Evolutionary conservation across 345 rosid species (phyloP), one percentile per base, ranked within the genome.

Genomic region (Nasturtium officinale): DNA sequence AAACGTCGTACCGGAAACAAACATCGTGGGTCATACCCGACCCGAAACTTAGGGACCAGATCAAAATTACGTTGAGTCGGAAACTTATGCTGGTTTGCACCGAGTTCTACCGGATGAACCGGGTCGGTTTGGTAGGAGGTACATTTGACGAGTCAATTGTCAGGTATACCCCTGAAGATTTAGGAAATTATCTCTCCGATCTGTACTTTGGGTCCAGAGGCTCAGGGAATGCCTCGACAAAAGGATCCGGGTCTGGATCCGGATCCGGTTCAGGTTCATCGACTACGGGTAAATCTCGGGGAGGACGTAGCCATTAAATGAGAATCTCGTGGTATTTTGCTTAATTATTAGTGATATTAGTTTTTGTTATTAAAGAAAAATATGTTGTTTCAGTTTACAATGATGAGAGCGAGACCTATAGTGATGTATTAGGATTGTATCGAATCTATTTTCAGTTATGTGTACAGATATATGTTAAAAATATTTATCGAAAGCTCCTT

Each of bases 91-190:
- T 77, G 78, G 67, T 38, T 15, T 95, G 89, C 68, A 56, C 74
- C 35, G 85, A 80, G 38, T 81, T 94, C 37, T 86, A 86, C 60
- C 77, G 76, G 61, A 69, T 35, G 48, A 78, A 83, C 80, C 84
- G 87, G 78, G 26, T 21, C 45, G 79, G 40, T 47, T 57, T 73
- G 52, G 63, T 53, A 11, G 74, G 76, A 67, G 81, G 73, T 57
- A 30, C 51, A 11, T 17, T 66, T 7, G 73, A 74, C 0, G 52
- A 17, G 16, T 6, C 10, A 17, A 29, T 82, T 65, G 83, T 85
- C 79, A 82, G 83, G 58, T 90, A 77, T 83, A 63, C 93, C 82
- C 96, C 98, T 29, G 88, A 86, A 32, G 97, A 90, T 72, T 23
- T 90, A 16, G 89, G 67, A 11, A 87, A 87, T 67, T 84, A 83